A percentile compares a stretch with the other conserved stretches of the same genome.
phyloP scores from a whole-genome alignment of 148 eudicot species.

The Rheum nobile region DNA sequence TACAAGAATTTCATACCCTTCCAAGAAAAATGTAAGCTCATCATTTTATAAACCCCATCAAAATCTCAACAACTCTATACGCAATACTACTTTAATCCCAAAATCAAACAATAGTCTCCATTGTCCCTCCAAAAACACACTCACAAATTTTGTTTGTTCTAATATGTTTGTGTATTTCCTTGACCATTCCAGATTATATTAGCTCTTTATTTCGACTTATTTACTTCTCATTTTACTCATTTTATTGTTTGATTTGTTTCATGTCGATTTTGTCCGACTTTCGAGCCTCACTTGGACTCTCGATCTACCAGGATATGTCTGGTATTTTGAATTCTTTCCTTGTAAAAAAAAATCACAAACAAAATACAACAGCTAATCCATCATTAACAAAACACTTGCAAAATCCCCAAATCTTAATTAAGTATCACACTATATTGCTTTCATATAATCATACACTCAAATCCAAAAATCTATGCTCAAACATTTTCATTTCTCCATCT shows the following conservation, averaged over 20 bases:
- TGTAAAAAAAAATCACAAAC: too few species aligned
- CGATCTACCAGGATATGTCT: too few species aligned
- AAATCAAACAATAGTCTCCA: slow-evolving; percentile 49
- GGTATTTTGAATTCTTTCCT: too few species aligned
- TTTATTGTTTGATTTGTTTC: too few species aligned
- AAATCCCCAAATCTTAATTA: not conserved
- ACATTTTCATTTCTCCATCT: not conserved
- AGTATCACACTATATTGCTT: not conserved
- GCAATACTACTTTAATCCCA: slow-evolving; percentile 34
- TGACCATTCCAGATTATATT: too few species aligned
- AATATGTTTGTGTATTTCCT: too few species aligned
- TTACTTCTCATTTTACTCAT: too few species aligned
- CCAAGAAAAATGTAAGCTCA: not conserved
- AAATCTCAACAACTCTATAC: slow-evolving; percentile 36
- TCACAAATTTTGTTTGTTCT: too few species aligned
- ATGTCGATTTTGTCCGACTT: too few species aligned
- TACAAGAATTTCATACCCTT: not conserved
- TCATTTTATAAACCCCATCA: slow-evolving; percentile 19
- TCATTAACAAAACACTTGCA: slow-evolving; percentile 44
- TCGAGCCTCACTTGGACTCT: too few species aligned
- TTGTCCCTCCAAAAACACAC: slow-evolving; percentile 58
- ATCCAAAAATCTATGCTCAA: not conserved
- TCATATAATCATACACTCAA: not conserved
- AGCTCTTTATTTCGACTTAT: too few species aligned
- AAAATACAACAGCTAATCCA: slow-evolving; percentile 68